phyloP scores from a whole-genome alignment of 768 basidiomycete species.

The Auricularia heimuer region DNA sequence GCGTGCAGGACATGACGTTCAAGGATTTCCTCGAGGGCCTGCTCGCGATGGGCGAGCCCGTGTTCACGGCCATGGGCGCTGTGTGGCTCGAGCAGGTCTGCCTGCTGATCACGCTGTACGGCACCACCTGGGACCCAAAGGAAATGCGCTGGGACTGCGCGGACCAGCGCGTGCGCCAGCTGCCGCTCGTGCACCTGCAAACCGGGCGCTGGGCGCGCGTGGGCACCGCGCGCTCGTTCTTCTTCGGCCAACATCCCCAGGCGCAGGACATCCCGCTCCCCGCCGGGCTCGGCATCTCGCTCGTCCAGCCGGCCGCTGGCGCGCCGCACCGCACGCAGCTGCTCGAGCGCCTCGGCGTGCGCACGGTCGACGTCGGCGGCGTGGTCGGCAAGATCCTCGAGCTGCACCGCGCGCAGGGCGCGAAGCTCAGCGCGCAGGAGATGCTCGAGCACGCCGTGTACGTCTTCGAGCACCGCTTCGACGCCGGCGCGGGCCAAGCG shows the following conservation, averaged over 20 bases:
- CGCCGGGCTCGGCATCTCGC: neutral
- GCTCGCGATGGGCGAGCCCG: neutral
- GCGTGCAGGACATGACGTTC: neutral
- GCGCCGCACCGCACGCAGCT: neutral
- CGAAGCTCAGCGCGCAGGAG: neutral
- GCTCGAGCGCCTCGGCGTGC: neutral
- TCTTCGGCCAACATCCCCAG: neutral
- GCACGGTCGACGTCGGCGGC: neutral
- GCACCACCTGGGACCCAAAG: neutral
- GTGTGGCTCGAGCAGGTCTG: neutral
- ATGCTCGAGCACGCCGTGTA: neutral
- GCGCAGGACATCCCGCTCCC: neutral
- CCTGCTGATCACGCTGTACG: neutral
- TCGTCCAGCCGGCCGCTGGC: neutral
- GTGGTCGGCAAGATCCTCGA: neutral
- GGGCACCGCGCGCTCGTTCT: neutral
- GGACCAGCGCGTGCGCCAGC: neutral
- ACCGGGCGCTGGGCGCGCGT: neutral
- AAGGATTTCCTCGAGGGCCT: neutral
- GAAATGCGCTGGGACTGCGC: neutral
- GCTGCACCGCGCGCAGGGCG: neutral
- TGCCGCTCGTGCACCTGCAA: neutral
- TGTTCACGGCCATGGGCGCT: neutral
- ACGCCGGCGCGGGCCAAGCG: neutral
- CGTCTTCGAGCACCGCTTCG: neutral